Conservation (phyloP, 768 basidiomycete genomes). For the Amanita subjunquillea region DNA sequence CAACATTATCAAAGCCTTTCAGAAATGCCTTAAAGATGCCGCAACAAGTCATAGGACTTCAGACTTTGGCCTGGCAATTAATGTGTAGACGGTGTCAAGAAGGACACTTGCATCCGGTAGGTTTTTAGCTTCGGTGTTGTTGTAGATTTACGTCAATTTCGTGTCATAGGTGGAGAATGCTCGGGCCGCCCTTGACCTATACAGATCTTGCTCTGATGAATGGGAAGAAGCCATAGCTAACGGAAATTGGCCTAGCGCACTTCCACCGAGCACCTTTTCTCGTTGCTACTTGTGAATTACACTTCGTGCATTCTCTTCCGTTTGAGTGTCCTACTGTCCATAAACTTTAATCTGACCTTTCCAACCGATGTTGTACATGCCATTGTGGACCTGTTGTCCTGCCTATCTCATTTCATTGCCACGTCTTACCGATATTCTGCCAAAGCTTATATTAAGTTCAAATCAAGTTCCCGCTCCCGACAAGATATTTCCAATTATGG, state of each 20-base stretch:
- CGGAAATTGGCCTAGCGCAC: constrained; percentile 64
- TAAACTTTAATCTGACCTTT: background rate
- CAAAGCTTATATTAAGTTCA: background rate
- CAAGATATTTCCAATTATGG: constrained; percentile 12
- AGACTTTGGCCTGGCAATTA: constrained; percentile 73
- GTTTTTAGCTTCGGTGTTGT: constrained; percentile 17
- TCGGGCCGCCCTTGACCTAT: constrained; percentile 45
- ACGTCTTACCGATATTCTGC: background rate
- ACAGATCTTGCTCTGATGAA: constrained; percentile 44
- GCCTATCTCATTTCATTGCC: background rate
- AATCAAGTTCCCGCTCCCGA: background rate
- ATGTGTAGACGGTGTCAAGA: constrained; percentile 75
- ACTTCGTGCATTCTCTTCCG: background rate
- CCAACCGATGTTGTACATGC: background rate
- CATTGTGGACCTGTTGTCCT: background rate
- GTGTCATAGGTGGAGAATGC: constrained; percentile 63
- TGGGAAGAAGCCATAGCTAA: constrained; percentile 57
- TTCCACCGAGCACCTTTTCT: constrained; percentile 74
- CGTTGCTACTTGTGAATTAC: constrained; percentile 55
- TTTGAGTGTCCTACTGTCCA: background rate
- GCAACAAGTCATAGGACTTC: constrained; percentile 62
- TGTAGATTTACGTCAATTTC: constrained; percentile 5
- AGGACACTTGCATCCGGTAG: constrained; percentile 60
- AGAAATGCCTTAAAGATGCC: constrained; percentile 58
- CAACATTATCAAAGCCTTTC: constrained; percentile 40